These are phyloP conservation scores for Epichloe coenophiala DNA, from an alignment of 2,329 filamentous ascomycete species.

Conservation along the genomic window DNA sequence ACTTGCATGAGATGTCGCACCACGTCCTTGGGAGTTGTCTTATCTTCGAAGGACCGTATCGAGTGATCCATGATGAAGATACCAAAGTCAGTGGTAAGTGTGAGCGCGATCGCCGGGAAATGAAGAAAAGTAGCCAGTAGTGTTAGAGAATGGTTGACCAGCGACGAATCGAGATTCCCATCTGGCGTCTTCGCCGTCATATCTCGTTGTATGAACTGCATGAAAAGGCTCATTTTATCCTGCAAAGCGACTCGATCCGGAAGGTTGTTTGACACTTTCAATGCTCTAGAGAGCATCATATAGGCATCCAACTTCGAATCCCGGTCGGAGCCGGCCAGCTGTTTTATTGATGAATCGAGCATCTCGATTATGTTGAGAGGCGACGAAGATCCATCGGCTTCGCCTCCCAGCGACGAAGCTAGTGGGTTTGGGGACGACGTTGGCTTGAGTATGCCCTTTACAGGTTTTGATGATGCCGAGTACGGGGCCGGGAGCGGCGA, in stretches of 20 bases:
- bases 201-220: slow-evolving; percentile 75
- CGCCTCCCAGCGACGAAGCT: slow-evolving; percentile 24
- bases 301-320: slow-evolving; percentile 75
- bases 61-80: slow-evolving; percentile 70
- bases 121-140: slow-evolving; percentile 66
- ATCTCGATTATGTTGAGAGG: slow-evolving; percentile 56
- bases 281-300: slow-evolving; percentile 57
- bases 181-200: slow-evolving; percentile 47
- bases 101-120: slow-evolving; percentile 53
- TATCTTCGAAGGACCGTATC: slow-evolving; percentile 58
- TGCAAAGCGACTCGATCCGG: slow-evolving; percentile 61
- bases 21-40: slow-evolving; percentile 59
- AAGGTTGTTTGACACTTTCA: slow-evolving; percentile 71
- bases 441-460: slow-evolving; percentile 68
- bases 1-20: slow-evolving; percentile 69
- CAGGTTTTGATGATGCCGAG: slow-evolving; percentile 28
- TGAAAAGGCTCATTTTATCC: slow-evolving; percentile 63
- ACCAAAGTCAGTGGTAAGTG: slow-evolving; percentile 66
- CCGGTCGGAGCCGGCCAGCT: slow-evolving; percentile 62
- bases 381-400: slow-evolving; percentile 25
- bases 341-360: slow-evolving; percentile 72
- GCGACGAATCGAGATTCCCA: slow-evolving; percentile 48
- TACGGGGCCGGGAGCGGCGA: slow-evolving; percentile 28
- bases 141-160: slow-evolving; percentile 66
- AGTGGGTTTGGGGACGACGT: slow-evolving; percentile 35